These are phyloP conservation scores for Skeletonema marinoi DNA, from an alignment of 108 stramenopile species.

Conservation along the genomic window DNA sequence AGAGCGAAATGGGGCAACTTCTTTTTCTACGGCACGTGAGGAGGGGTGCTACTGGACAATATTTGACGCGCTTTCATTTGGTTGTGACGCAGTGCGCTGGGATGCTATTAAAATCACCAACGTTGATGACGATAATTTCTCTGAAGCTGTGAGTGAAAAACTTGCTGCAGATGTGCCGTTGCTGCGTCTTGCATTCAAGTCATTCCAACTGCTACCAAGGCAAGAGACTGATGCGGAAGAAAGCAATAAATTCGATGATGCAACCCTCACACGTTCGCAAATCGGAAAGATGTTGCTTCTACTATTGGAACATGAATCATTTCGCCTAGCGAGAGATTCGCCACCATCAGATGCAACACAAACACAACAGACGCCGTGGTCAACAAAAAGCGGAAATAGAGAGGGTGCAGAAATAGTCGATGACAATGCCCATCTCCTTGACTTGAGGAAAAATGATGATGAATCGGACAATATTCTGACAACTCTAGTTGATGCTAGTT, in stretches of 20 bases:
- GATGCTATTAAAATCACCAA: conserved; percentile 26
- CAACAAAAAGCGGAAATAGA: conserved; percentile 20
- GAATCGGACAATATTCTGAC: conserved; percentile 6
- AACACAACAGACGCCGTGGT: conserved; percentile 45
- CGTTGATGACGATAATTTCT: conserved; percentile 11
- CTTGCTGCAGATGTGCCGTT: conserved; percentile 45
- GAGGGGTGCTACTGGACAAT: conserved; percentile 62
- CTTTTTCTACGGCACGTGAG: not conserved
- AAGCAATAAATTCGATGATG: conserved; percentile 9
- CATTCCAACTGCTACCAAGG: conserved; percentile 36
- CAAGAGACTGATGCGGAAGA: conserved; percentile 5
- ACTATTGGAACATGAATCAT: conserved; percentile 67
- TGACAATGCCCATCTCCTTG: conserved; percentile 2
- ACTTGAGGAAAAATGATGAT: conserved; percentile 9
- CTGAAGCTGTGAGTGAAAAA: conserved; percentile 4
- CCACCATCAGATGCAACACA: conserved; percentile 25
- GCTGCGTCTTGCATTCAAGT: conserved; percentile 41
- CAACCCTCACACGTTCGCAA: conserved; percentile 50
- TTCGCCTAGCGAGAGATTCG: conserved; percentile 64
- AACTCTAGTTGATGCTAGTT: conserved; percentile 40
- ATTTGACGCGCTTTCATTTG: conserved; percentile 78
- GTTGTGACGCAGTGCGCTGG: conserved; percentile 72
- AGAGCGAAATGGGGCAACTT: not conserved
- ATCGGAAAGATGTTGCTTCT: conserved; percentile 67
- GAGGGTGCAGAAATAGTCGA: conserved; percentile 13